Conservation (phyloP, 2,329 filamentous ascomycete genomes). For the Diaporthe citriasiana region DNA sequence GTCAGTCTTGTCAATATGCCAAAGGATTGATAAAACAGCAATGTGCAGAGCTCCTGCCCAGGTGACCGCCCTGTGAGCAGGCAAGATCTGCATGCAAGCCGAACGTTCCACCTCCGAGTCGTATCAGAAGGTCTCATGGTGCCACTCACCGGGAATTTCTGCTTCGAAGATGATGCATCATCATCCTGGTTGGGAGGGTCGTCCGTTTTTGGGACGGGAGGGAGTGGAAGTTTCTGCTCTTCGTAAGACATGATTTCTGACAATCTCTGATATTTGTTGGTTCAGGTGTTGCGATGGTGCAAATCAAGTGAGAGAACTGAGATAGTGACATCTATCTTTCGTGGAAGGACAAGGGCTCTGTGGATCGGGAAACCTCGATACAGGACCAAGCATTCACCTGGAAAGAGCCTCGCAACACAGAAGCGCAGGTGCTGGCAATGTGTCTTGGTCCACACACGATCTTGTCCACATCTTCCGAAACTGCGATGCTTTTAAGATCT, state of each 20-base stretch:
- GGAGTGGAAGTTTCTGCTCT: neutral
- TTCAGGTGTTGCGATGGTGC: neutral
- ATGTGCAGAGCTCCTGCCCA: neutral
- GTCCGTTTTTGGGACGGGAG: neutral
- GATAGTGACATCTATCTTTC: neutral
- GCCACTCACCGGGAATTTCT: neutral
- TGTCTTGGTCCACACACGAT: too few relatives aligned
- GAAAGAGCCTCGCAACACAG: neutral
- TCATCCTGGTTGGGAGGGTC: neutral
- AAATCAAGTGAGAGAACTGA: neutral
- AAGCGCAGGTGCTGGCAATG: too few relatives aligned
- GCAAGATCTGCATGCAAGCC: neutral
- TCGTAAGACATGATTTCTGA: neutral
- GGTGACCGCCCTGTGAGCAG: neutral
- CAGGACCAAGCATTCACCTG: neutral
- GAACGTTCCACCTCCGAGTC: neutral
- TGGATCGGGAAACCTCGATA: neutral
- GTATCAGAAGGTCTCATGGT: neutral
- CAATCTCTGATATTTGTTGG: neutral
- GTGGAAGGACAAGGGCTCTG: neutral
- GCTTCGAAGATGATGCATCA: too few relatives aligned
- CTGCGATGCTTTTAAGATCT: too few relatives aligned
- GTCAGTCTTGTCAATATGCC: neutral
- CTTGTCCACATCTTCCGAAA: too few relatives aligned
- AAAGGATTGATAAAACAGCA: neutral